These are phyloP conservation scores for Coniochaeta sp. DNA, from an alignment of 2,329 filamentous ascomycete species.

Conservation along the genomic window DNA sequence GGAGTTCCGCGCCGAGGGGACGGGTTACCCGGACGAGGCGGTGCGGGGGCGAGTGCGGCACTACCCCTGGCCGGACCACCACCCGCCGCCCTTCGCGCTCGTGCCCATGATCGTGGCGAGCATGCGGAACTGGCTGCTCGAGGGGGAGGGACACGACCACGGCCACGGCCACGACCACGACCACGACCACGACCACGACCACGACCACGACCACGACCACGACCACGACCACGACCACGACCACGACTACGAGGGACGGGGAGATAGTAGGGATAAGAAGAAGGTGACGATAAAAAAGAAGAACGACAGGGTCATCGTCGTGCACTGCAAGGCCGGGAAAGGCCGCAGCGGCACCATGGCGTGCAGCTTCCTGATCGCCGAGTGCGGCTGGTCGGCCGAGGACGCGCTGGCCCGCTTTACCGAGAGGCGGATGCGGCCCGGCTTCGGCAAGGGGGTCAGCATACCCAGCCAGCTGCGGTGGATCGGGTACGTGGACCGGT, in stretches of 20 bases:
- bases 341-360: conserved; percentile 83
- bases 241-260: conserved; percentile 10
- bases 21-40: conserved; percentile 85
- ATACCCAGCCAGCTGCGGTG: conserved; percentile 90
- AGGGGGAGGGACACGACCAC: no score
- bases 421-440: conserved; percentile 77
- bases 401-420: conserved; percentile 57
- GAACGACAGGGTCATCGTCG: conserved; percentile 64
- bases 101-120: conserved; percentile 84
- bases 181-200: no score
- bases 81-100: conserved; percentile 86
- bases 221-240: no score
- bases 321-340: conserved; percentile 97
- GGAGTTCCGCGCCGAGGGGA: conserved; percentile 96
- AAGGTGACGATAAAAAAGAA: no score
- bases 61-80: conserved; percentile 95
- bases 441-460: conserved; percentile 82
- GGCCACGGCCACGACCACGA: no score
- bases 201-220: no score
- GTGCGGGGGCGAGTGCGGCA: conserved; percentile 82
- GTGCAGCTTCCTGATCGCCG: conserved; percentile 83
- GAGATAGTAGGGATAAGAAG: conserved; percentile 9
- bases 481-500: conserved; percentile 81
- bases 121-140: conserved; percentile 82
- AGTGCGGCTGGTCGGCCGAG: conserved; percentile 57